A percentile compares a stretch with the other conserved stretches of the same genome.
Evolutionary conservation across 202 grass and related monocot species (phyloP).

Genomic region (Elaeis oleifera): DNA sequence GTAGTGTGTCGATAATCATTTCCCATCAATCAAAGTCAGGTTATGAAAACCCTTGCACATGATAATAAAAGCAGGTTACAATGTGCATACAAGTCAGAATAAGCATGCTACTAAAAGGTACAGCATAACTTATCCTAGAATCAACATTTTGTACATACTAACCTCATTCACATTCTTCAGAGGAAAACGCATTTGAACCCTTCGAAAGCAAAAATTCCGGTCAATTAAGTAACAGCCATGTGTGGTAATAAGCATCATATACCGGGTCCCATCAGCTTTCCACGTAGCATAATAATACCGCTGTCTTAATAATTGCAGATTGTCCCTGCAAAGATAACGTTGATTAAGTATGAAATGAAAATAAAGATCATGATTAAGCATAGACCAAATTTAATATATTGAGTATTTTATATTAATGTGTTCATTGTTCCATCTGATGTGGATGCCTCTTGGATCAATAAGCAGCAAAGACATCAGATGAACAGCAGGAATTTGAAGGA

Average conservation of each 20-base stretch:
- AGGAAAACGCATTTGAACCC: constrained; percentile 96
- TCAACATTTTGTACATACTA: constrained; percentile 20
- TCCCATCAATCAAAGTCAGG: constrained; percentile 97
- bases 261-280: constrained; percentile 99
- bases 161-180: constrained; percentile 49
- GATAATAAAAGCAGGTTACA: constrained; percentile 21
- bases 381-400: too few species aligned
- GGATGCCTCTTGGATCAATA: too few species aligned
- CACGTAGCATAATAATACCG: constrained; percentile 96
- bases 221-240: constrained; percentile 93
- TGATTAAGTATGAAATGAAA: too few species aligned
- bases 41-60: constrained; percentile 52
- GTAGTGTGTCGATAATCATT: constrained; percentile 95
- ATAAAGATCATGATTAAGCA: too few species aligned
- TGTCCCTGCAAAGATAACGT: constrained; percentile 42
- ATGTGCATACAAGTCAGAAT: constrained; percentile 6
- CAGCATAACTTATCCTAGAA: constrained; percentile 20
- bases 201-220: constrained; percentile 79
- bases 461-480: too few species aligned
- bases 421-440: too few species aligned
- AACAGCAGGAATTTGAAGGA: too few species aligned
- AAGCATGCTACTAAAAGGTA: background rate
- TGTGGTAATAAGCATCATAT: constrained; percentile 97
- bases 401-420: too few species aligned
- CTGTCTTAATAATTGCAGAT: constrained; percentile 91